Evolutionary conservation across 352 stramenopile species (phyloP).

Genomic region (Globisporangium sylvaticum): DNA sequence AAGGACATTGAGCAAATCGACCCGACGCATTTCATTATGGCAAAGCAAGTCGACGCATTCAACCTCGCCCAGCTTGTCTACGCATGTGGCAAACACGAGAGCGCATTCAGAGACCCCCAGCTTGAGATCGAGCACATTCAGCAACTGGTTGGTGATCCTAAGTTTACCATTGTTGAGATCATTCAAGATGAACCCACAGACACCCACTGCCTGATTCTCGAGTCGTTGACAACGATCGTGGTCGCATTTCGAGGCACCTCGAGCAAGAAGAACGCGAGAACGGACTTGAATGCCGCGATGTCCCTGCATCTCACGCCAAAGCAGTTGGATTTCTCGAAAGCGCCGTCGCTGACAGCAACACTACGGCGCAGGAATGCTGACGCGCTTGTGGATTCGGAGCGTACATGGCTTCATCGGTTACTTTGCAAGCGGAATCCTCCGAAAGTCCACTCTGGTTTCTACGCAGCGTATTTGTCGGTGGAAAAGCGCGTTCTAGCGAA

Average conservation of each 20-base stretch:
- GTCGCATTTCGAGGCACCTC: constrained; percentile 38
- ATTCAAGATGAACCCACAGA: constrained; percentile 34
- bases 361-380: background rate
- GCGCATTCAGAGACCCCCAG: constrained; percentile 12
- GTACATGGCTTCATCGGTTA: constrained; percentile 24
- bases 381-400: background rate
- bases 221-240: constrained; percentile 26
- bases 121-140: constrained; percentile 21
- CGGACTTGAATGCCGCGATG: constrained; percentile 37
- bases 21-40: constrained; percentile 34
- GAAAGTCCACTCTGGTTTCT: constrained; percentile 43
- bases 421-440: constrained; percentile 31
- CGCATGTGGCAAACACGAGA: constrained; percentile 31
- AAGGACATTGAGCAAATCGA: constrained; percentile 23
- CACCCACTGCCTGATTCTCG: constrained; percentile 36
- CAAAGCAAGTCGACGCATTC: constrained; percentile 38
- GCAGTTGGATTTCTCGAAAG: constrained; percentile 22
- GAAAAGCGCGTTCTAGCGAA: constrained; percentile 24
- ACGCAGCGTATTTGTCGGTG: constrained; percentile 32
- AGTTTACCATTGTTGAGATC: constrained; percentile 27
- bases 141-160: constrained; percentile 22
- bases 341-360: constrained; percentile 1
- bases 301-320: constrained; percentile 24
- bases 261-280: constrained; percentile 41
- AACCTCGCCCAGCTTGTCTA: constrained; percentile 46